A percentile compares a stretch with the other conserved stretches of the same genome.
Evolutionary conservation across 768 basidiomycete species (phyloP).

Genomic region (Kwoniella sp.): DNA sequence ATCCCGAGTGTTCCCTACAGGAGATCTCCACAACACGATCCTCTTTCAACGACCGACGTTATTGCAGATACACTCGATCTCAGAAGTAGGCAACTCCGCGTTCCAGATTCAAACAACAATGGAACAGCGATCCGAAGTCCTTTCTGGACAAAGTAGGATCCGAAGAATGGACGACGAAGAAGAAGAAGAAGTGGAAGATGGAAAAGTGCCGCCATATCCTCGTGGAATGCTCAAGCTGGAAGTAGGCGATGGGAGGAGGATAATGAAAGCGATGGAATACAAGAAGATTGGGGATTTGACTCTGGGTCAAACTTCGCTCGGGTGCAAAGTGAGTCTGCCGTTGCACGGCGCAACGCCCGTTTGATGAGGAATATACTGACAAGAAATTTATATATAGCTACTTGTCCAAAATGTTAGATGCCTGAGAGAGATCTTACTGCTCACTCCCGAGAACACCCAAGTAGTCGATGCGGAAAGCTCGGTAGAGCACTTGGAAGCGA

Average conservation of each 20-base stretch:
- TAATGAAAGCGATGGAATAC: slow-evolving; percentile 77
- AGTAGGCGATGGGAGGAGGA: slow-evolving; percentile 74
- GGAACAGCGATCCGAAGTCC: slow-evolving; percentile 64
- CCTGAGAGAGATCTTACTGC: slow-evolving; percentile 71
- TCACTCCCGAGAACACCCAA: slow-evolving; percentile 69
- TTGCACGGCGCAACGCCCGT: slow-evolving; percentile 1
- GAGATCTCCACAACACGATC: slow-evolving; percentile 23
- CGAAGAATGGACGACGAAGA: slow-evolving; percentile 47
- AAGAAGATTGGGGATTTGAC: slow-evolving; percentile 66
- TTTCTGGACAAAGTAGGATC: slow-evolving; percentile 49
- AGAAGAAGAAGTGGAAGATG: slow-evolving; percentile 65
- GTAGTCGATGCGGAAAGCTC: slow-evolving; percentile 58
- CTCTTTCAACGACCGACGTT: slow-evolving; percentile 40
- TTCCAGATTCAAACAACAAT: slow-evolving; percentile 71
- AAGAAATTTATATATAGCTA: slow-evolving; percentile 62
- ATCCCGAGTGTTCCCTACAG: slow-evolving; percentile 22
- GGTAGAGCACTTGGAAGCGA: slow-evolving; percentile 67
- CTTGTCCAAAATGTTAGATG: slow-evolving; percentile 70
- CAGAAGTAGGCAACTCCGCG: slow-evolving; percentile 82
- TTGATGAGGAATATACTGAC: background rate
- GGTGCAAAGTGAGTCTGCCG: slow-evolving; percentile 71
- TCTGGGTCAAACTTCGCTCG: slow-evolving; percentile 75
- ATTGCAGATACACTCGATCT: slow-evolving; percentile 73
- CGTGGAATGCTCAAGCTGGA: slow-evolving; percentile 75
- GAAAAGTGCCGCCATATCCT: slow-evolving; percentile 78